Evolutionary conservation across 768 basidiomycete genomes (phyloP), one percentile per base, ranked within the genome.

Genomic region (Mycena belliarum): DNA sequence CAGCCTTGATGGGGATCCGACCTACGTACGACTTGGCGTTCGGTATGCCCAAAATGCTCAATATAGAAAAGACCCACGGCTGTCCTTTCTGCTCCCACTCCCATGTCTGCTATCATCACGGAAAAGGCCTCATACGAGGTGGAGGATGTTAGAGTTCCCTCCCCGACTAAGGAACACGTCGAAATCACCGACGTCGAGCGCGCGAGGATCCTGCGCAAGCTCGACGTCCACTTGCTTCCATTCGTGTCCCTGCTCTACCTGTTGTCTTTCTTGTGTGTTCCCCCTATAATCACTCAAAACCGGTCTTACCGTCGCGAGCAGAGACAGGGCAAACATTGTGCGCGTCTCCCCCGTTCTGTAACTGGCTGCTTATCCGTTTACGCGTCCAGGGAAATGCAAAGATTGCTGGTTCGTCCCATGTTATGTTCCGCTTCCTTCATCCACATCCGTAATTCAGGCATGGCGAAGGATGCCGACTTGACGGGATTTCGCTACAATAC

Each of bases 161-260:
- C 9, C 14, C 42, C 42, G 42, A 43, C 21, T 24, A 43, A 43
- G 23, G 42, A 24, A 43, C 23, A 23, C 12, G 12, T 24, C 21
- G 42, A 24, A 35, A 35, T 52, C 40, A 48, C 40, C 29, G 40
- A 52, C 14, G 18, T 24, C 5, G 41, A 45, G 26, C 51, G 32
- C 46, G 18, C 14, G 12, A 52, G 33, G 33, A 54, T 63, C 23
- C 35, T 63, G n/a, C 54, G 62, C 35, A 75, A 75, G 50, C 47
- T 75, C 8, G 74, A 75, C 40, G 49, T 60, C 56, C 72, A 75
- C 49, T 56, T 75, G 26, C 63, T 75, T 15, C 74, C 74, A 14
- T 63, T 75, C 42, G 74, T 75, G 33, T 71, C 72, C 21, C 62
- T 75, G n/a, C 53, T 75, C 23, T 75, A 76, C 37, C 63, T 75